A percentile compares a stretch with the other conserved stretches of the same genome.
Evolutionary conservation across 306 rosid species (phyloP).

Genomic region (Spatholobus suberectus): DNA sequence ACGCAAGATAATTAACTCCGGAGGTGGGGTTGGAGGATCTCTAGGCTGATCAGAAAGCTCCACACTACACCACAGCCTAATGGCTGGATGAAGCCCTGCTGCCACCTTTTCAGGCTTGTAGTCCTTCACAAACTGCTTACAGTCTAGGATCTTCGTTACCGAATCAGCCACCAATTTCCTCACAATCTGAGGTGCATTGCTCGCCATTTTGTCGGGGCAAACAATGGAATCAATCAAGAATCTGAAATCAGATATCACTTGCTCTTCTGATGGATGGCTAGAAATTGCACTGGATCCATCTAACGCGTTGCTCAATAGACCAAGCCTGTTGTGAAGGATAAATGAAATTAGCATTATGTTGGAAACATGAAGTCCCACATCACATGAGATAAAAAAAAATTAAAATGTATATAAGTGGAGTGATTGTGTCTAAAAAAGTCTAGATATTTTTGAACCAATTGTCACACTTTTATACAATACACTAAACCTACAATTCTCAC

Average conservation of each 20-base stretch:
- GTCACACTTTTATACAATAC: too few relatives aligned
- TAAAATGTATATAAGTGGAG: too few relatives aligned
- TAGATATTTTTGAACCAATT: too few relatives aligned
- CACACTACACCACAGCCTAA: slow-evolving; percentile 66
- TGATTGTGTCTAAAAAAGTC: too few relatives aligned
- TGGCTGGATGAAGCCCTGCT: slow-evolving; percentile 13
- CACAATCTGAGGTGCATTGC: slow-evolving; percentile 31
- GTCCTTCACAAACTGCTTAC: slow-evolving; percentile 76
- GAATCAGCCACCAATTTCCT: slow-evolving; percentile 53
- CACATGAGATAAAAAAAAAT: too few relatives aligned
- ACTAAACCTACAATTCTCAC: too few relatives aligned
- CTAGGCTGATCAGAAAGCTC: slow-evolving; percentile 62
- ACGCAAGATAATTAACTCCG: slow-evolving; percentile 62
- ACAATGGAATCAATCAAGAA: slow-evolving; percentile 56
- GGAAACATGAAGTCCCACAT: too few relatives aligned
- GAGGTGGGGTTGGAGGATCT: slow-evolving; percentile 59
- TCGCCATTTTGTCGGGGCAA: slow-evolving; percentile 60
- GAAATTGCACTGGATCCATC: slow-evolving; percentile 29
- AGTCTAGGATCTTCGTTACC: slow-evolving; percentile 68
- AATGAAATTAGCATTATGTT: neutral
- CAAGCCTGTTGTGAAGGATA: slow-evolving; percentile 52
- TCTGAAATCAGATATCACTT: slow-evolving; percentile 54
- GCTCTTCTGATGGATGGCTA: slow-evolving; percentile 53
- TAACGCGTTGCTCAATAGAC: slow-evolving; percentile 20
- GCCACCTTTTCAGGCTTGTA: slow-evolving; percentile 37